A percentile compares a stretch with the other conserved stretches of the same genome.
These are phyloP conservation scores for Cubamyces lactineus DNA, from an alignment of 768 basidiomycete genomes.

Conservation along the genomic window DNA sequence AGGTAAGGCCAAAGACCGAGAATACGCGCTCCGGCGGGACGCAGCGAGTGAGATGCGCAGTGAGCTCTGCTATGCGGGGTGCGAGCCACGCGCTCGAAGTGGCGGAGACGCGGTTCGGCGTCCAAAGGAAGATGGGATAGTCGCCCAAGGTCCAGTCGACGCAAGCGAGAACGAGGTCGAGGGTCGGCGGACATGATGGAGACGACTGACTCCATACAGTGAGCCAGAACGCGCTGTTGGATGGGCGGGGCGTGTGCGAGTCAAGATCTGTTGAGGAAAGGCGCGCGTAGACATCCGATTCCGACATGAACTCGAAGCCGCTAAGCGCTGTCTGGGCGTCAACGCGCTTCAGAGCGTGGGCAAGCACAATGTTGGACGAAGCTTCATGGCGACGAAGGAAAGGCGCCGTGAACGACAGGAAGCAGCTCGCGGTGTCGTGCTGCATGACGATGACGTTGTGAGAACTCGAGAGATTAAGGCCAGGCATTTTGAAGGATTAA, in stretches of 20 bases:
- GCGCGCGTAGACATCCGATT: slow-evolving; percentile 37
- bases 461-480: slow-evolving; percentile 32
- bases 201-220: slow-evolving; percentile 48
- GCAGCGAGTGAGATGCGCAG: slow-evolving; percentile 40
- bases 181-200: slow-evolving; percentile 32
- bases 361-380: slow-evolving; percentile 56
- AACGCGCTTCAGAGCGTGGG: slow-evolving; percentile 50
- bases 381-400: slow-evolving; percentile 48
- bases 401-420: slow-evolving; percentile 45
- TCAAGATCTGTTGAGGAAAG: slow-evolving; percentile 30
- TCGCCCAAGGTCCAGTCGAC: slow-evolving; percentile 47
- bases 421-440: slow-evolving; percentile 45
- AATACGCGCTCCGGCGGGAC: slow-evolving; percentile 51
- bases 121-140: slow-evolving; percentile 58
- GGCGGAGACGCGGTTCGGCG: slow-evolving; percentile 35
- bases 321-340: slow-evolving; percentile 42
- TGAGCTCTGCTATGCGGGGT: slow-evolving; percentile 42
- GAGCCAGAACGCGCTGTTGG: slow-evolving; percentile 48
- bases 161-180: slow-evolving; percentile 53
- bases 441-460: slow-evolving; percentile 38
- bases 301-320: slow-evolving; percentile 40
- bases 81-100: slow-evolving; percentile 38
- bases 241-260: slow-evolving; percentile 26
- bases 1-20: slow-evolving; percentile 51
- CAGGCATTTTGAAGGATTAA: slow-evolving; percentile 35